Base-by-base conservation (phyloP, 2,329 filamentous ascomycete species). In the Albifimbria verrucaria region DNA sequence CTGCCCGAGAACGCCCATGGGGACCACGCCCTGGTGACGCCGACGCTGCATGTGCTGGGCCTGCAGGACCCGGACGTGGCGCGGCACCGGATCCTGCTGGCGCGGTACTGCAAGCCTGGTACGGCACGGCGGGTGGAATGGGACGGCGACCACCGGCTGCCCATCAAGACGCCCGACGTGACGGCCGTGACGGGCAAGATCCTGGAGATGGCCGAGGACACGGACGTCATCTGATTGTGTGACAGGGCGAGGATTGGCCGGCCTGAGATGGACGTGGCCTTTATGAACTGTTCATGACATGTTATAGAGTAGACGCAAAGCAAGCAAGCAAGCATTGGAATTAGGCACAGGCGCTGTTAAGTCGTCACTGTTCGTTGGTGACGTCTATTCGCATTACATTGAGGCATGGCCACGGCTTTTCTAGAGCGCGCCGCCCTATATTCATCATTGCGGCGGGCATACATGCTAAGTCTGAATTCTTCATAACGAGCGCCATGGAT, bases 101-200 rank as follows among this genome's bases (percentile, higher is more conserved):
- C 80, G 9, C 68, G 80, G 49, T 91, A 86, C 65, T 89, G 84
- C 63, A 75, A 82, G 48, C 63, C 72, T 10, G 77, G 74, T 0
- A 81, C 72, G 3, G 72, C 79, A 6, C 76, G 69, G 39, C 56
- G 91, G 45, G 67, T 92, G 1, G 86, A 91, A 66, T 92, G 89
- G 89, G 80, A 89, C 53, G 89, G 87, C 0, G 78, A 77, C 1
- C 89, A 93, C 66, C 73, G 89, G 6, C 74, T 93, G 48, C 87
- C 88, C 2, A 78, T 92, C 54, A 89, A 88, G 73, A 74, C 71
- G 21, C 71, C 68, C 25, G 88, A 92, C 67, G 86, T 92, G 3
- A 74, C 81, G n/a, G 54, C 55, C 18, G 59, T 72, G 3, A 54
- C 58, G 18, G 50, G 46, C 1, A 49, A 58, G 15, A 68, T 72